phyloP scores from a whole-genome alignment of 345 rosid genomes.

The Mallotus nudiflorus region DNA sequence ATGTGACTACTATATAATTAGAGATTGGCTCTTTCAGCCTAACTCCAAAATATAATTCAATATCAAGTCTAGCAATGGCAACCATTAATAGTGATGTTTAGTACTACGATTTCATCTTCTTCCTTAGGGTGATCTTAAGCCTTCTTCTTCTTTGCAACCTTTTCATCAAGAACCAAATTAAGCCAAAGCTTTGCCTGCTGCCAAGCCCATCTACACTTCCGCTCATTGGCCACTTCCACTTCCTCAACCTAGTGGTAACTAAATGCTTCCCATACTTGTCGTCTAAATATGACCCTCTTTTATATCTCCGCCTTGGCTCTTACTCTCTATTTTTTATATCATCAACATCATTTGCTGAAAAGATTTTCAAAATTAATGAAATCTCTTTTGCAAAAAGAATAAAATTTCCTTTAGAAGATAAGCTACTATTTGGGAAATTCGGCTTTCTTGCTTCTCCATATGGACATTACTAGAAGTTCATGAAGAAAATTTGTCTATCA shows the following conservation, averaged over 20 bases:
- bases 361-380: constrained; percentile 30
- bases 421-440: constrained; percentile 2
- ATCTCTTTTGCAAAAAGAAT: constrained; percentile 1
- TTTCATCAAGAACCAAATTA: constrained; percentile 22
- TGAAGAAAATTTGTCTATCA: constrained; percentile 25
- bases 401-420: background rate
- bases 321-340: constrained; percentile 42
- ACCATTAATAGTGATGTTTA: too few relatives aligned
- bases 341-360: constrained; percentile 33
- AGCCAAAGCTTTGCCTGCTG: constrained; percentile 27
- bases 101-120: too few relatives aligned
- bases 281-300: too few relatives aligned
- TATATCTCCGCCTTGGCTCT: too few relatives aligned
- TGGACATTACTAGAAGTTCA: constrained; percentile 19
- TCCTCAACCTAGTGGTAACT: too few relatives aligned
- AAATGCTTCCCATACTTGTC: too few relatives aligned
- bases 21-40: too few relatives aligned
- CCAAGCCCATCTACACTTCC: constrained; percentile 49
- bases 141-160: background rate
- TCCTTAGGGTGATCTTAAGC: background rate
- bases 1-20: too few relatives aligned
- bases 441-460: too few relatives aligned
- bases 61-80: too few relatives aligned
- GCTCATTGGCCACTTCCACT: constrained; percentile 49
- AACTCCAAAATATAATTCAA: too few relatives aligned